A percentile compares a stretch with the other conserved stretches of the same genome.
These are phyloP conservation scores for Beauveria pseudobassiana DNA, from an alignment of 2,329 filamentous ascomycete species.

Conservation along the genomic window DNA sequence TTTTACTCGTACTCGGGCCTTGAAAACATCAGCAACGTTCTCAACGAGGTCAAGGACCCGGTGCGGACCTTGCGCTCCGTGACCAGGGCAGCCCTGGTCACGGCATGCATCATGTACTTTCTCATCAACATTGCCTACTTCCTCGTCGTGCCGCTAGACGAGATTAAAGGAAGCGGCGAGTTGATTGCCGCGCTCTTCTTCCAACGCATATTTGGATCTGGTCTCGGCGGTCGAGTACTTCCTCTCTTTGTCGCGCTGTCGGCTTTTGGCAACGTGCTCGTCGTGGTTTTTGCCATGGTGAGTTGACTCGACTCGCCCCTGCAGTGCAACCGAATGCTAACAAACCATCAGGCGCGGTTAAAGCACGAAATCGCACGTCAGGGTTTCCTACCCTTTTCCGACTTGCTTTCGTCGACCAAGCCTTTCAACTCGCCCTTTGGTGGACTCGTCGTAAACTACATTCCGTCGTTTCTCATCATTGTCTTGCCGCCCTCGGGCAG, in stretches of 20 bases:
- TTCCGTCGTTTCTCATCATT: conserved; percentile 62
- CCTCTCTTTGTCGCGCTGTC: conserved; percentile 60
- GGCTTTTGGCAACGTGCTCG: conserved; percentile 65
- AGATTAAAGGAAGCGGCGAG: conserved; percentile 59
- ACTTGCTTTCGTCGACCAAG: conserved; percentile 52
- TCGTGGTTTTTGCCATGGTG: conserved; percentile 61
- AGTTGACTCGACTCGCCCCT: conserved; percentile 13
- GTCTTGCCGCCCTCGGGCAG: conserved; percentile 54
- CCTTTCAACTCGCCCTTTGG: conserved; percentile 62
- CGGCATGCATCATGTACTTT: conserved; percentile 57
- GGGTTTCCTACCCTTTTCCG: conserved; percentile 60
- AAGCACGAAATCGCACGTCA: conserved; percentile 68
- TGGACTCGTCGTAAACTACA: conserved; percentile 59
- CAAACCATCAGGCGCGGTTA: conserved; percentile 45
- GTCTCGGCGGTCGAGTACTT: conserved; percentile 49
- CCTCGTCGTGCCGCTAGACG: conserved; percentile 57
- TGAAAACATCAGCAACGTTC: conserved; percentile 60
- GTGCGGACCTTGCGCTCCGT: conserved; percentile 58
- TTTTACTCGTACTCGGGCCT: conserved; percentile 63
- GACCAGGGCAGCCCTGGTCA: conserved; percentile 50
- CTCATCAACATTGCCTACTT: conserved; percentile 58
- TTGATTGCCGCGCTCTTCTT: conserved; percentile 63
- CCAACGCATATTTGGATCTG: conserved; percentile 52
- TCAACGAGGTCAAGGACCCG: conserved; percentile 64
- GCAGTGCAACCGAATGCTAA: conserved; percentile 11